Evolutionary conservation across 805 yeast species (phyloP).

Genomic region (Candida insectalens): DNA sequence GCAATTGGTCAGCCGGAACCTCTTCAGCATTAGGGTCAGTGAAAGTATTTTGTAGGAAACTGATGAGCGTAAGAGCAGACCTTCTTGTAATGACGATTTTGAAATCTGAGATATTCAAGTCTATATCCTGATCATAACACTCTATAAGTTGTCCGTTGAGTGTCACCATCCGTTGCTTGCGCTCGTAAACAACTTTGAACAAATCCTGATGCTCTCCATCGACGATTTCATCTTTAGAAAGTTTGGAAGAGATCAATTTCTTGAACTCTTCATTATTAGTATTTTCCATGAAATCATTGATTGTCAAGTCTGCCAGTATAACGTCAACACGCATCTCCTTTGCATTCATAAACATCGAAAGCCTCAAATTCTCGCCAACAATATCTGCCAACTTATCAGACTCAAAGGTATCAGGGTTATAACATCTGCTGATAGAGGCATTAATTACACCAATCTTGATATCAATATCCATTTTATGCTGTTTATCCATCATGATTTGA

Average conservation of each 20-base stretch:
- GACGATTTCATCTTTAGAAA: constrained; percentile 29
- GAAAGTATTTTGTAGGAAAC: constrained; percentile 78
- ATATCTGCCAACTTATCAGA: constrained; percentile 67
- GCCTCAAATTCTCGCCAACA: constrained; percentile 51
- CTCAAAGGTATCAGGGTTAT: constrained; percentile 45
- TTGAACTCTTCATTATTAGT: constrained; percentile 55
- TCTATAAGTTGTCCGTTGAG: constrained; percentile 46
- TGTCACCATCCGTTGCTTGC: constrained; percentile 51
- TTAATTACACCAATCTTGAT: constrained; percentile 59
- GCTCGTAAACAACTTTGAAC: constrained; percentile 47
- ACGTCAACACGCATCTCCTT: constrained; percentile 59
- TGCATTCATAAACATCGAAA: constrained; percentile 51
- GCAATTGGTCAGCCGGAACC: constrained; percentile 59
- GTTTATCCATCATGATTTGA: constrained; percentile 21
- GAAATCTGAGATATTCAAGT: constrained; percentile 68
- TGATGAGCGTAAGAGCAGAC: constrained; percentile 67
- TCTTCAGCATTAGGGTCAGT: constrained; percentile 70
- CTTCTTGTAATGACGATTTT: constrained; percentile 67
- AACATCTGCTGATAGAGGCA: constrained; percentile 59
- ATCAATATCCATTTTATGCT: constrained; percentile 61
- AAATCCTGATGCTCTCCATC: constrained; percentile 34
- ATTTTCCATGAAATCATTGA: constrained; percentile 68
- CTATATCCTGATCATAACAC: constrained; percentile 68
- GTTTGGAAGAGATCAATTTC: constrained; percentile 58
- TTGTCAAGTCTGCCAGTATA: constrained; percentile 49